Evolutionary conservation across 2,329 filamentous ascomycete species (phyloP), one percentile per base, ranked within the genome.

Genomic region (Ascocoryne sarcoides): DNA sequence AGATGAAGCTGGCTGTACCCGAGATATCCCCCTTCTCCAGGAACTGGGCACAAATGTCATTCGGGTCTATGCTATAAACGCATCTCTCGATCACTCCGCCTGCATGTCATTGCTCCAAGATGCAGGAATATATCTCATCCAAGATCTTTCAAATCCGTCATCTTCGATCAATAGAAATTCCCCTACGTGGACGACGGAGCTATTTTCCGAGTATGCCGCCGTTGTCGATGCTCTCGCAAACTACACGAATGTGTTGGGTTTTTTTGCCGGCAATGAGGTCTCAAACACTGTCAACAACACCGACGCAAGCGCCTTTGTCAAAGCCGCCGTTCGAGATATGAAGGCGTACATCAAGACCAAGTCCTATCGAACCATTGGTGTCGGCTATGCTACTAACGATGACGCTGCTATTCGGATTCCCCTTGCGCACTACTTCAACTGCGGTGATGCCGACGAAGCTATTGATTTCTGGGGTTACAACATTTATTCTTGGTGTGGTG

Each of bases 381-480:
- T 40, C 14, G 39, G 39, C 5, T 40, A 40, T 36, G 39, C 39
- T 8, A 40, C 39, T 3, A 40, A 40, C 21, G 39, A 40, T 31
- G 89, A 95, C 63, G 74, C 79, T 30, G 73, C 77, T 16, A 93
- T 95, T 55, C 85, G 92, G 63, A 72, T 72, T 50, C 71, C 87
- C 57, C 78, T 96, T 59, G 85, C 87, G 53, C 69, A 87, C 61
- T 98, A 94, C 75, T 95, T 98, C 70, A 89, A 95, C 73, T 98
- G 92, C 61, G 85, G 89, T 45, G 64, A 76, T 46, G 60, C 70
- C 23, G 67, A 70, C 7, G 65, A 66, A 58, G 64, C 83, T 46
- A 95, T 96, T 51, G 92, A 98, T 66, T 96, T 93, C 73, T 98
- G 89, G 85, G 92, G 92, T 44, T 96, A 96, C 82, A 98, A 98